These are phyloP conservation scores for Ophiostoma tasmaniense DNA, from an alignment of 2,329 filamentous ascomycete species.

Conservation along the genomic window DNA sequence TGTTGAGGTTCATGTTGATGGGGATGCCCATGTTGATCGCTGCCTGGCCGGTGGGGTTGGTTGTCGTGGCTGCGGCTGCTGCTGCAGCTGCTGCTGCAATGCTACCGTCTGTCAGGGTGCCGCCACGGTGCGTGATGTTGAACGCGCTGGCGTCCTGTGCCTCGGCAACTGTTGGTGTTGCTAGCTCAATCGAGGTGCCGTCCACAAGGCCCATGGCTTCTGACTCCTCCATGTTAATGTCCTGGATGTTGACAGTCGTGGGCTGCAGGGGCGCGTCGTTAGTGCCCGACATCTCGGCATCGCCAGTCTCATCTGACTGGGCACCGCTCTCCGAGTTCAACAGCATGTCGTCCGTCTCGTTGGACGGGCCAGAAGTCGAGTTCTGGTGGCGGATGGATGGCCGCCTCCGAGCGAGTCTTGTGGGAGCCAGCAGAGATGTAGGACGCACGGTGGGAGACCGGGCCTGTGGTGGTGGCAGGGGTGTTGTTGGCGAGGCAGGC, in stretches of 20 bases:
- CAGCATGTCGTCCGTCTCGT: conserved; percentile 69
- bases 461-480: conserved; percentile 59
- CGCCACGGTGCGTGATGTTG: conserved; percentile 76
- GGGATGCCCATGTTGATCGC: conserved; percentile 4
- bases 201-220: conserved; percentile 55
- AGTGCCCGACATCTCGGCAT: conserved; percentile 73
- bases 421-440: conserved; percentile 43
- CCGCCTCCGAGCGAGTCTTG: conserved; percentile 54
- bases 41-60: neutral
- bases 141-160: conserved; percentile 84
- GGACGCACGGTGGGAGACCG: conserved; percentile 48
- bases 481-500: conserved; percentile 83
- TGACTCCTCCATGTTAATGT: conserved; percentile 69
- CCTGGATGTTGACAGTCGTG: conserved; percentile 74
- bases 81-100: conserved; percentile 43
- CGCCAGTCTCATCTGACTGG: conserved; percentile 66
- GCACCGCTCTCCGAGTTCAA: conserved; percentile 64
- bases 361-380: conserved; percentile 51
- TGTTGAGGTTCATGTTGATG: conserved; percentile 2
- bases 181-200: conserved; percentile 63
- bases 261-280: conserved; percentile 83
- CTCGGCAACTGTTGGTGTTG: conserved; percentile 71
- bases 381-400: conserved; percentile 85
- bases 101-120: conserved; percentile 75
- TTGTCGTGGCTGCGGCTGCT: conserved; percentile 42